Base-by-base conservation (phyloP, 192 early-diverging fungal species). In the Backusella australiensis region DNA sequence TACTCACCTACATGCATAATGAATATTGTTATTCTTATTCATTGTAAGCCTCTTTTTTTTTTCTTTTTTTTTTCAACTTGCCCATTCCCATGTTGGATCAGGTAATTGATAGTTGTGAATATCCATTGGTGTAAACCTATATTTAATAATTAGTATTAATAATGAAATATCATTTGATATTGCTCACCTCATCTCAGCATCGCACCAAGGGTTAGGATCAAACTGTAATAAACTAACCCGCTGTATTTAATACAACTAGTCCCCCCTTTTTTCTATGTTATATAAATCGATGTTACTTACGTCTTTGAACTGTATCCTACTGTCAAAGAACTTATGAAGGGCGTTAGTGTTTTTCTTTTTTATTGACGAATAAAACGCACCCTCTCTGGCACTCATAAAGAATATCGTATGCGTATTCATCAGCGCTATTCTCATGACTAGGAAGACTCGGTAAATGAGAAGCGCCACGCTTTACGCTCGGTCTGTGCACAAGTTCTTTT, bases 1-100 rank as follows among this genome's bases (percentile, higher is more conserved):
- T 85, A 76, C 83, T 80, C 1, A 77, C 59, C 84, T 85, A 44
- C 41, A 8, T 5, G 34, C 19, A n/a, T 3, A 17, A 52, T 17
- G 36, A 11, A 21, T 21, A 56, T 11, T 1, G 3, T 56, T 32
- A 2, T 32, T 32, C 2, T 32, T 32, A 26, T 6, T 12, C 19
- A 21, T 56, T 6, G n/a, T 21, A 32, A 32, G 32, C 32, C n/a
- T 23, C n/a, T 2, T 66, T 38, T 14, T 53, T n/a, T 23, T 23
- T 23, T 46, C 4, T 65, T 42, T 9, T 36, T 34, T 67, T 19
- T 29, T 71, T 56, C 9, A n/a, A 52, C 52, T 71, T 78, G 85
- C 85, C 86, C 88, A 89, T 66, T 89, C 85, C 88, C 88, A 89
- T 8, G 79, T 81, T 21, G 86, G 86, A 75, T 89, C 83, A 1